A percentile compares a stretch with the other conserved stretches of the same genome.
These are phyloP conservation scores for Xylaria cubensis DNA, from an alignment of 495 filamentous ascomycete genomes.

Conservation along the genomic window DNA sequence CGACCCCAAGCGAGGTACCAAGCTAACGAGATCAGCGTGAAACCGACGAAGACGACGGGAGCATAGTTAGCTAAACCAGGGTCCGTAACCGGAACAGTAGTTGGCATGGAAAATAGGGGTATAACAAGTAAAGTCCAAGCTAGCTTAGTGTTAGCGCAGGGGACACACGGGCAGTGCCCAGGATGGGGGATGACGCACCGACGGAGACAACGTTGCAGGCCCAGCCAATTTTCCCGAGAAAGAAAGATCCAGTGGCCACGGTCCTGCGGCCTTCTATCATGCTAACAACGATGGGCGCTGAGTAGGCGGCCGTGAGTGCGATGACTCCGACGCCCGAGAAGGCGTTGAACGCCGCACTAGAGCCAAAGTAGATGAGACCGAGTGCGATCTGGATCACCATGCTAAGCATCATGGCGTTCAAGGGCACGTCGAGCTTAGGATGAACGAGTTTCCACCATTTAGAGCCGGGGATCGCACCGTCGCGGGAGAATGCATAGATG, in stretches of 20 bases:
- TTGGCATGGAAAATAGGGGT: slow-evolving; percentile 71
- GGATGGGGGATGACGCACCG: slow-evolving; percentile 46
- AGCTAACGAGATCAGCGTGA: slow-evolving; percentile 54
- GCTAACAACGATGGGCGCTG: slow-evolving; percentile 62
- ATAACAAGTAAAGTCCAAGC: slow-evolving; percentile 68
- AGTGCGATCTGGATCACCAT: slow-evolving; percentile 54
- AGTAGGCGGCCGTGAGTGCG: slow-evolving; percentile 63
- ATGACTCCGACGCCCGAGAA: slow-evolving; percentile 71
- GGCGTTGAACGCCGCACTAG: slow-evolving; percentile 60
- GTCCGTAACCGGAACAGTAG: slow-evolving; percentile 62
- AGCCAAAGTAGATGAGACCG: slow-evolving; percentile 62
- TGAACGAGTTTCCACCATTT: slow-evolving; percentile 57
- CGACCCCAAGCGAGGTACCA: slow-evolving; percentile 64
- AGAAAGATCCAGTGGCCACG: slow-evolving; percentile 61
- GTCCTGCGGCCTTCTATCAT: slow-evolving; percentile 58
- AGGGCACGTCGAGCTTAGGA: slow-evolving; percentile 52
- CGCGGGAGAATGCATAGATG: slow-evolving; percentile 67
- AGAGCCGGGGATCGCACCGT: slow-evolving; percentile 63
- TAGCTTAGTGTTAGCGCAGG: slow-evolving; percentile 36
- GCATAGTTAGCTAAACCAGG: slow-evolving; percentile 71
- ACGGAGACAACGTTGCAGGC: slow-evolving; percentile 62
- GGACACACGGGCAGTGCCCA: slow-evolving; percentile 23
- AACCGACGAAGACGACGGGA: slow-evolving; percentile 68
- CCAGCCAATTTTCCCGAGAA: slow-evolving; percentile 61
- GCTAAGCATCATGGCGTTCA: slow-evolving; percentile 60